Base-by-base conservation (phyloP, 345 rosid species). In the Erysimum cheiranthoides region DNA sequence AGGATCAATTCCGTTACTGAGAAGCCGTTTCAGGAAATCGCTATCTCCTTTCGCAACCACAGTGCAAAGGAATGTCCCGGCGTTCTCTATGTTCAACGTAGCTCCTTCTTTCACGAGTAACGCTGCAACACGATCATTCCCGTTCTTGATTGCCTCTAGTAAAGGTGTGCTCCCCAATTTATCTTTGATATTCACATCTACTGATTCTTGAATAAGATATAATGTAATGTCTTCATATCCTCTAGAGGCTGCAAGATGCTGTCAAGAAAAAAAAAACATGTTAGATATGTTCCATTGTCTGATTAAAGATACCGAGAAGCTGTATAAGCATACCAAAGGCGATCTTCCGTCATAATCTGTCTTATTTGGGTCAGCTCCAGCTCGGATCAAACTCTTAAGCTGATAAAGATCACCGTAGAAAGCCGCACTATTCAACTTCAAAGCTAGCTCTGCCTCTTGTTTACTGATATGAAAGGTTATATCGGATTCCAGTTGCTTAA, bases 341-440 rank as follows among this genome's bases (percentile, higher is more conserved):
- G 96, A 86, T 84, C 97, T 85, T 68, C 97, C 91, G 46, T 82
- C 85, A 70, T 93, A 91, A 82, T 93, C 98, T 9, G 88, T 78
- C 68, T 79, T 83, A 10, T 82, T 78, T 2, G 97, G 93, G 80
- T 91, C 82, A 10, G 85, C 92, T 36, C 98, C 97, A 12, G 86
- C 88, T 73, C 82, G 79, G 31, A 93, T 75, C 73, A 93, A 58
- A 27, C 78, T 82, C 84, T 84, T 89, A 63, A 91, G 76, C 70
- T 76, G 90, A 36, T 80, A 81, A 71, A 91, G 73, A 68, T 93
- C 97, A 72, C 96, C 95, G 40, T 93, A 83, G 65, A 68, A 72
- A 60, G 87, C 86, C 10, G 88, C 90, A 25, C 90, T 84, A 61
- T 89, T 93, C 73, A 93, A 58, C 79, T 84, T 89, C 77, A 84